Conservation (phyloP, 1,284 basidiomycete species). For the Heterobasidion annosum region DNA sequence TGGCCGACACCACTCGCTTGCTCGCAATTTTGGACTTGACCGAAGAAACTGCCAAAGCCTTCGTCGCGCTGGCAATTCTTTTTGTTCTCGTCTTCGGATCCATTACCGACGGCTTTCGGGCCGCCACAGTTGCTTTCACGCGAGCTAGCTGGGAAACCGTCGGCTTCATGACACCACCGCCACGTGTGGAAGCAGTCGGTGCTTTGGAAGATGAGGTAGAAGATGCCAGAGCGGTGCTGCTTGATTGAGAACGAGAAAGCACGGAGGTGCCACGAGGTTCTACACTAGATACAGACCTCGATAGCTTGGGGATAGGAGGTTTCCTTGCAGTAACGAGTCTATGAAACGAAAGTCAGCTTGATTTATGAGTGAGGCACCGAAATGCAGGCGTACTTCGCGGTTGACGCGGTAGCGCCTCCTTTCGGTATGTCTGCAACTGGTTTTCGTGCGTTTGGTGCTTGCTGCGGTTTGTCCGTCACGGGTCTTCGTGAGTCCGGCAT, state of each 20-base stretch:
- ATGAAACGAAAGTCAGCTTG: not conserved
- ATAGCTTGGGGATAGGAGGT: not conserved
- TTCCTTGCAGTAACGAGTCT: not conserved
- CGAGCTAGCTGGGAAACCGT: slow-evolving; percentile 15
- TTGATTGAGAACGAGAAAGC: not conserved
- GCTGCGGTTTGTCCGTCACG: no score
- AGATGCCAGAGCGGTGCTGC: not conserved
- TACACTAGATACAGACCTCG: not conserved
- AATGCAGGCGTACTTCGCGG: not conserved
- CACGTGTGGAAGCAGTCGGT: not conserved
- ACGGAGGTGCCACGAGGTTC: not conserved
- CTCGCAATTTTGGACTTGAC: not conserved
- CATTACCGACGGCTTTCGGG: not conserved
- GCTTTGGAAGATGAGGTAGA: not conserved
- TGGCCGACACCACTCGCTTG: not conserved
- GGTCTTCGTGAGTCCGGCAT: no score
- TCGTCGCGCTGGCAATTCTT: not conserved
- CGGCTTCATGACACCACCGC: slow-evolving; percentile 11
- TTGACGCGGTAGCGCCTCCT: not conserved
- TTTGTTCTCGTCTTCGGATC: not conserved
- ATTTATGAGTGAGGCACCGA: no score
- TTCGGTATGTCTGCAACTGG: slow-evolving; percentile 6
- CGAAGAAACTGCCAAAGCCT: not conserved
- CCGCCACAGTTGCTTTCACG: slow-evolving; percentile 6
- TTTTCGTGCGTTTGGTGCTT: no score